Conservation (phyloP, 768 basidiomycete species). For the Tylopilus rubrobrunneus region DNA sequence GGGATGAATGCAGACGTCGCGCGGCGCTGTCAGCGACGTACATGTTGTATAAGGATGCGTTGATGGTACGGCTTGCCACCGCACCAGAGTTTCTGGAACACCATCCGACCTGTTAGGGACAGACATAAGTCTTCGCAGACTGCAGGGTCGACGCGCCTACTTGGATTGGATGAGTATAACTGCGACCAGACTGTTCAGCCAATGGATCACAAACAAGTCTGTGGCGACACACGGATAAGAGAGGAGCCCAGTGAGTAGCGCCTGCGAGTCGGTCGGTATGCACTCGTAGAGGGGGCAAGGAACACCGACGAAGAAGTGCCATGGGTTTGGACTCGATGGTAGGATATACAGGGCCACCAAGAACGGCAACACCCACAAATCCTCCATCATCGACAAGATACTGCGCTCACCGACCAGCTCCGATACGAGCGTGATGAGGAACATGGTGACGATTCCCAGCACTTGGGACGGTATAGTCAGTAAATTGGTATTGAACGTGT, state of each 20-base stretch:
- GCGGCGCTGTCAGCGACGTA: slow-evolving; percentile 2
- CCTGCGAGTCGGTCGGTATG: slow-evolving; percentile 24
- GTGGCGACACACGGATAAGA: slow-evolving; percentile 38
- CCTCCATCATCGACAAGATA: slow-evolving; percentile 48
- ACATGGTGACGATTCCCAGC: slow-evolving; percentile 50
- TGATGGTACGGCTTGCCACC: slow-evolving; percentile 57
- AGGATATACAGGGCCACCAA: slow-evolving; percentile 52
- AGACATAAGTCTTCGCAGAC: neutral
- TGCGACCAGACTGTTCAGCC: slow-evolving; percentile 5
- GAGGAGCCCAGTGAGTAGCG: slow-evolving; percentile 40
- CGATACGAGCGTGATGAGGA: slow-evolving; percentile 45
- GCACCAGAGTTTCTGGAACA: slow-evolving; percentile 58
- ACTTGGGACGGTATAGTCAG: slow-evolving; percentile 55
- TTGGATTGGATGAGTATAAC: slow-evolving; percentile 50
- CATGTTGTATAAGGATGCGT: slow-evolving; percentile 60
- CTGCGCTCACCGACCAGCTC: slow-evolving; percentile 53
- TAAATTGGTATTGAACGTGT: slow-evolving; percentile 57
- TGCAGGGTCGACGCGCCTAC: slow-evolving; percentile 4
- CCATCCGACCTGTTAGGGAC: slow-evolving; percentile 42
- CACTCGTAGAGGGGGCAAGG: neutral
- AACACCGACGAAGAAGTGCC: slow-evolving; percentile 47
- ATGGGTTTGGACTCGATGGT: slow-evolving; percentile 46
- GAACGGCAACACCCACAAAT: slow-evolving; percentile 61
- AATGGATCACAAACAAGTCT: neutral
- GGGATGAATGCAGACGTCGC: neutral